These are phyloP conservation scores for Corymbia calophylla DNA, from an alignment of 441 rosid species.

Conservation along the genomic window DNA sequence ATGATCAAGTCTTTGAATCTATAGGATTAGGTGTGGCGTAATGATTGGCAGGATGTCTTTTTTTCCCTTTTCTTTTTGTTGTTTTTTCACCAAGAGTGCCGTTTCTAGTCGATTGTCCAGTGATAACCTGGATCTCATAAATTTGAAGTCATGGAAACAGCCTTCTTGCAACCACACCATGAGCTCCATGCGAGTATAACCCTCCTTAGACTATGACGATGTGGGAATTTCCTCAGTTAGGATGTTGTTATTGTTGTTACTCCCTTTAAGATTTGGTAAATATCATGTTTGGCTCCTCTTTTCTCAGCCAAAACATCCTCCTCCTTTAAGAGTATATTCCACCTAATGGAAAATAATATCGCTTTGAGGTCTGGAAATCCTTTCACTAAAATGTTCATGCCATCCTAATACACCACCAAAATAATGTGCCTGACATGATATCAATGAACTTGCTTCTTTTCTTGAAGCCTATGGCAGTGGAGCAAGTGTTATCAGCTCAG, in stretches of 20 bases:
- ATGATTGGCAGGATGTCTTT: neutral
- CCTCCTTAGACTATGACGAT: neutral
- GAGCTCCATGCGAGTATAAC: neutral
- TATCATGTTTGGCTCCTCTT: neutral
- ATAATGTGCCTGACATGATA: neutral
- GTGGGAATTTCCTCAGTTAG: neutral
- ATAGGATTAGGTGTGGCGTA: neutral
- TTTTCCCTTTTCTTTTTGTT: neutral
- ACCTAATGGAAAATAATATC: neutral
- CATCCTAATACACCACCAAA: neutral
- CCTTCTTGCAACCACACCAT: neutral
- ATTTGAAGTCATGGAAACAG: neutral
- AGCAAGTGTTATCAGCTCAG: slow-evolving; percentile 35
- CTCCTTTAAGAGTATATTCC: neutral
- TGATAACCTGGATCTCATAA: neutral
- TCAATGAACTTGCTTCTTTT: neutral
- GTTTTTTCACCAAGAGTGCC: neutral
- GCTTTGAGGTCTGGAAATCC: neutral
- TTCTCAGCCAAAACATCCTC: neutral
- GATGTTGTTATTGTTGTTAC: neutral
- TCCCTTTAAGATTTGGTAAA: neutral
- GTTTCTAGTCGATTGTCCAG: neutral
- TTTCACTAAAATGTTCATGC: neutral
- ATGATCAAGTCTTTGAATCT: neutral
- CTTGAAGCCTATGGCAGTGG: slow-evolving; percentile 37